Base-by-base conservation (phyloP, 768 basidiomycete species). In the Calvatia gigantea region DNA sequence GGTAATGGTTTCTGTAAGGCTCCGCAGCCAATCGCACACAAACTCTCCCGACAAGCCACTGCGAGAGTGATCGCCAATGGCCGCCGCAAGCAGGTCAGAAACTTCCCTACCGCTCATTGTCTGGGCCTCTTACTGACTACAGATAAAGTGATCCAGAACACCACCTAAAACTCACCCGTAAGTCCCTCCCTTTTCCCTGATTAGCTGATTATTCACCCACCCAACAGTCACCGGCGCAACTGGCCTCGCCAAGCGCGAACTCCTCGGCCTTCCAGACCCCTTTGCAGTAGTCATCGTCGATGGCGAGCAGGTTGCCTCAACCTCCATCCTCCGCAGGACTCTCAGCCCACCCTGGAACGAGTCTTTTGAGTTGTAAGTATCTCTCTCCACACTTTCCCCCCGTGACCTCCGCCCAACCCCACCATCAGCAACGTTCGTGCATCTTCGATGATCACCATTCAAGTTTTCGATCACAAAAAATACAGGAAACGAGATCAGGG, bases 391-490 rank as follows among this genome's bases (percentile, higher is more conserved):
- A 31, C 17, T 60, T 54, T 61, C 57, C 49, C 42, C 53, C 27
- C 58, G 23, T 55, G 17, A 52, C 54, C 60, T 33, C 47, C 32
- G 51, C 32, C 50, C 57, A 60, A 17, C 44, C 52, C n/a, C 38
- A 28, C 50, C 56, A 61, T 21, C 60, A 91, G 91, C 60, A 78
- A 77, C 58, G 82, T 94, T 60, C 86, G 82, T 42, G 85, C 82
- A 58, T 84, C 84, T 27, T 93, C 91, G 32, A 77, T 83, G 62
- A 79, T 95, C 64, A 78, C 81, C 23, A 89, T 95, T 43, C 91
- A 95, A 73, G 83, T 96, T 57, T 94, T 94, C 66, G 94, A 96
- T 76, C 86, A 92, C 70, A 81, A 84, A 66, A 92, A 90, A 70
- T 94, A 91, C 73, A 92, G 81, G 73, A 85, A 85, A 69, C 83